Conservation (phyloP, 2,329 filamentous ascomycete species). For the Arthrobotrys iridis region DNA sequence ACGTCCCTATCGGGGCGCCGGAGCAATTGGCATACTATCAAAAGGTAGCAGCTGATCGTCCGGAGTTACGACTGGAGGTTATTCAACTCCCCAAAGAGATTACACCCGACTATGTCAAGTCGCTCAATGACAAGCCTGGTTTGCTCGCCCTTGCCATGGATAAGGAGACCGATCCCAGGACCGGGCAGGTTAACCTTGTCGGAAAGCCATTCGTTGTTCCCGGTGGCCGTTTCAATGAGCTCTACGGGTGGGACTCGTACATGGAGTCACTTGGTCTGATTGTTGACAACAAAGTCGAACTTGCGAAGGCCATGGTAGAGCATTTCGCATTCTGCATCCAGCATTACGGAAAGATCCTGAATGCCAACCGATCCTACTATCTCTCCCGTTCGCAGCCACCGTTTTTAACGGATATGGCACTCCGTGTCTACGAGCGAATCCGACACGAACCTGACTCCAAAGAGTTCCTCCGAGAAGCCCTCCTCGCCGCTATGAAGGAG, state of each 20-base stretch:
- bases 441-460: conserved; percentile 81
- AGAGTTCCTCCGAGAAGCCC: conserved; percentile 82
- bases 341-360: conserved; percentile 98
- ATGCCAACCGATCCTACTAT: conserved; percentile 96
- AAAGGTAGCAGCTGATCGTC: conserved; percentile 78
- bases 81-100: conserved; percentile 79
- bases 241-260: conserved; percentile 99
- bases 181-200: conserved; percentile 75
- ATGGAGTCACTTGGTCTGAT: conserved; percentile 94
- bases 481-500: conserved; percentile 94
- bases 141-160: conserved; percentile 91
- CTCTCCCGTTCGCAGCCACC: conserved; percentile 92
- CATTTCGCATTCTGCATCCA: conserved; percentile 99
- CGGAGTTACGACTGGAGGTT: conserved; percentile 88
- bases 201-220: conserved; percentile 97
- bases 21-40: conserved; percentile 91
- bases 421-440: conserved; percentile 92
- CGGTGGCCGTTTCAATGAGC: conserved; percentile 94
- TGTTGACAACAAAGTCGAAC: conserved; percentile 78
- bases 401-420: conserved; percentile 95
- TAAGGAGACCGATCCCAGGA: conserved; percentile 73
- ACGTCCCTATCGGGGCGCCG: conserved; percentile 83
- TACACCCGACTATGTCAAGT: conserved; percentile 74
- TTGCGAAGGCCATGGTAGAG: conserved; percentile 92
- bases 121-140: conserved; percentile 84